Conservation (phyloP, 164 flowering plant genomes). For the Vitis labrusca region DNA sequence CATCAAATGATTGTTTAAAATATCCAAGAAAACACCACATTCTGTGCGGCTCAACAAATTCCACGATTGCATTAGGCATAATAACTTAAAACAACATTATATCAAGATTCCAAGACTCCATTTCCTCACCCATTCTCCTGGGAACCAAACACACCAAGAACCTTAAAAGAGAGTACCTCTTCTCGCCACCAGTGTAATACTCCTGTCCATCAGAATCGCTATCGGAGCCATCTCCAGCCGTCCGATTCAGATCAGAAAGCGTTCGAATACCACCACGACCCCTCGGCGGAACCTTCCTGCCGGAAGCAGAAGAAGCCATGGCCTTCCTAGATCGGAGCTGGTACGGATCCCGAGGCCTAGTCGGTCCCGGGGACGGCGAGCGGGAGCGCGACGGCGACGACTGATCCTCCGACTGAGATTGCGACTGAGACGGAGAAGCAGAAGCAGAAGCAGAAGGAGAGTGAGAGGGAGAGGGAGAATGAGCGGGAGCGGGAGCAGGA, state of each 20-base stretch:
- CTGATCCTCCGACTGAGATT: conserved; percentile 4
- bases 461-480: conserved; percentile 2
- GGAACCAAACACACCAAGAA: background rate
- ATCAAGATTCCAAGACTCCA: background rate
- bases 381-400: conserved; percentile 23
- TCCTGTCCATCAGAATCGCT: conserved; percentile 47
- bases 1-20: no score
- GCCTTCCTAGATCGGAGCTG: conserved; percentile 20
- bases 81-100: no score
- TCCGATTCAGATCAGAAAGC: conserved; percentile 46
- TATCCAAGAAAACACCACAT: no score
- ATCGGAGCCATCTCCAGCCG: conserved; percentile 24
- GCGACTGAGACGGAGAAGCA: conserved; percentile 10
- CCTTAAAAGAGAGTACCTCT: conserved; percentile 32
- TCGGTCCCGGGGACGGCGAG: conserved; percentile 36
- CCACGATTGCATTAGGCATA: no score
- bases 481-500: background rate
- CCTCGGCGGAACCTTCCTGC: no score
- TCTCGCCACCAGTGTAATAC: conserved; percentile 58
- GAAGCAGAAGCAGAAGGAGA: background rate
- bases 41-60: no score
- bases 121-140: background rate
- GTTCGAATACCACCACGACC: conserved; percentile 42
- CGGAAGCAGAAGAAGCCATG: conserved; percentile 6
- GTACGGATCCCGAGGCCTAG: conserved; percentile 26